Conservation (phyloP, 2,329 filamentous ascomycete genomes). For the Colletotrichum tropicale region DNA sequence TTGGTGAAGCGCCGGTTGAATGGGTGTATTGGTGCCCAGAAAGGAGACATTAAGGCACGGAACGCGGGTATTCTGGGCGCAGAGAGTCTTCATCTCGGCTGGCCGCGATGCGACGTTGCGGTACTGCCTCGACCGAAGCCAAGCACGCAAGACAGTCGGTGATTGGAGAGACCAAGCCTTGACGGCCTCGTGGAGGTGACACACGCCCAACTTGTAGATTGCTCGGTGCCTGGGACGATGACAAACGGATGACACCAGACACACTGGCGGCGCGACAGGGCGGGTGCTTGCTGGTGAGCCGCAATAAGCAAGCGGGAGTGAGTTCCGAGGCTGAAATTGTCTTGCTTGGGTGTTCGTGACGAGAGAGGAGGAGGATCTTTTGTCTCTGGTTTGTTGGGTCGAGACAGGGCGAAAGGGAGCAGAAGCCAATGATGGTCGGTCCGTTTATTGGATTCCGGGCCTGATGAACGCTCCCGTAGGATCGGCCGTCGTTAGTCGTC, state of each 20-base stretch:
- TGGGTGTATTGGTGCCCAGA: neutral
- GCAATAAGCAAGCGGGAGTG: conserved; percentile 3
- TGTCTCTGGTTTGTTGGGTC: neutral
- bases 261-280: neutral
- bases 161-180: neutral
- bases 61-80: neutral
- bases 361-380: neutral
- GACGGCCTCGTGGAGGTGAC: neutral
- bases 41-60: neutral
- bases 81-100: conserved; percentile 1
- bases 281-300: neutral
- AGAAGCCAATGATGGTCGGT: neutral
- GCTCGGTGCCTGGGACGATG: neutral
- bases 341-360: neutral
- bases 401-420: neutral
- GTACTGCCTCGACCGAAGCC: conserved; percentile 3
- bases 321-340: conserved; percentile 4
- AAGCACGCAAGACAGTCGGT: neutral
- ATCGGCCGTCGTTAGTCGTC: neutral
- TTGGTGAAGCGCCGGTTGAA: neutral
- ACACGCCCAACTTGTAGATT: neutral
- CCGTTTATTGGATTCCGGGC: neutral
- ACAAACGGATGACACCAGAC: neutral
- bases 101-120: conserved; percentile 7
- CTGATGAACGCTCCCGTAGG: neutral